These are phyloP conservation scores for Zostera marina DNA, from an alignment of 116 monocot genomes.

Conservation along the genomic window DNA sequence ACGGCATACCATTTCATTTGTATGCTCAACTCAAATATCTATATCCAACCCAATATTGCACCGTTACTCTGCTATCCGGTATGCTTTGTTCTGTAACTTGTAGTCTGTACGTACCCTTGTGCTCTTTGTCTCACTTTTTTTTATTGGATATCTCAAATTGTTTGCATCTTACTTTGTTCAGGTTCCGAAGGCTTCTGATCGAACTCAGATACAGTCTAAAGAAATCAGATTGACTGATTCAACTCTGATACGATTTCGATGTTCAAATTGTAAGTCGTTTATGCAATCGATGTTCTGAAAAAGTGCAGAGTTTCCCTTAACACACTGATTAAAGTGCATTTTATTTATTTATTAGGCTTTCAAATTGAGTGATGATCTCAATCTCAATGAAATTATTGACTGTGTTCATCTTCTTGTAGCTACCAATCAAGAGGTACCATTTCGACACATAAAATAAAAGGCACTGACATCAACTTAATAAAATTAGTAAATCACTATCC, in stretches of 20 bases:
- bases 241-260: conserved; percentile 52
- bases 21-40: no score
- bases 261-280: conserved; percentile 54
- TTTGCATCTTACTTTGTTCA: conserved; percentile 10
- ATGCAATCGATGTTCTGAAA: no score
- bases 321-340: background rate
- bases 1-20: no score
- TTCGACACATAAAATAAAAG: background rate
- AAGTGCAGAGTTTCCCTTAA: no score
- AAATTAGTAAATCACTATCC: no score
- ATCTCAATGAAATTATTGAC: conserved; percentile 94
- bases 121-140: background rate
- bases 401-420: conserved; percentile 67
- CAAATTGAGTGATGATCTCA: conserved; percentile 90
- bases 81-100: background rate
- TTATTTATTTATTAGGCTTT: conserved; percentile 38
- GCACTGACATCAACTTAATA: no score
- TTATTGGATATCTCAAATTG: background rate
- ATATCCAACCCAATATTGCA: no score
- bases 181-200: conserved; percentile 68
- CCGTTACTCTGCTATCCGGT: conserved; percentile 58
- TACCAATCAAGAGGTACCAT: conserved; percentile 80
- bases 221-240: conserved; percentile 72
- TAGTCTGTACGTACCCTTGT: no score
- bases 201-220: conserved; percentile 66